Percentiles rank a stretch among this genome's conserved stretches.
Evolutionary conservation across 1,284 basidiomycete genomes (phyloP).

Genomic region (Prillingera fragicola): DNA sequence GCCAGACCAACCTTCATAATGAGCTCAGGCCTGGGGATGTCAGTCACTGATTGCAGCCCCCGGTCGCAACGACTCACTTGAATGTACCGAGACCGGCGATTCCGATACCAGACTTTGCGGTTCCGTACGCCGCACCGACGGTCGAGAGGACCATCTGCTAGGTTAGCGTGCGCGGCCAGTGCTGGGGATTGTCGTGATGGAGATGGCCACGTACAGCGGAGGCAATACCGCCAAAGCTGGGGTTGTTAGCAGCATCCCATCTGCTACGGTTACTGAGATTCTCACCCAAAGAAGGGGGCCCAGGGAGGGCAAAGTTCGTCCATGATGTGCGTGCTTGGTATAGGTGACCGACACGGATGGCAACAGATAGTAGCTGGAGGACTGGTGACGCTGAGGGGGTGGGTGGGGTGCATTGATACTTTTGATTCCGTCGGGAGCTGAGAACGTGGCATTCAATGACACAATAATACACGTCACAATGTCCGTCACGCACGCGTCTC

Average conservation of each 20-base stretch:
- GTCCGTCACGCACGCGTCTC: not conserved
- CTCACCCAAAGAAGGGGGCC: slow-evolving; percentile 49
- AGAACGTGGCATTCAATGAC: not conserved
- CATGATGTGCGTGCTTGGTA: slow-evolving; percentile 21
- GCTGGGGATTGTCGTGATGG: not conserved
- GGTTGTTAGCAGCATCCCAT: slow-evolving; percentile 1
- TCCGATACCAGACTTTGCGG: slow-evolving; percentile 94
- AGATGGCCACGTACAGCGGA: slow-evolving; percentile 29
- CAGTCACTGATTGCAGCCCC: not conserved
- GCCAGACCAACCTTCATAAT: slow-evolving; percentile 80
- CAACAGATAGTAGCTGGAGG: not conserved
- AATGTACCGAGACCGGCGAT: slow-evolving; percentile 94
- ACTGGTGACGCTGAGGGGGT: not conserved
- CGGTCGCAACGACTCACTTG: slow-evolving; percentile 35
- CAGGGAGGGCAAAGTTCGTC: slow-evolving; percentile 47
- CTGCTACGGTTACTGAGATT: not conserved
- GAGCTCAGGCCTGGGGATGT: slow-evolving; percentile 66
- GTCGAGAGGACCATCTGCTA: slow-evolving; percentile 52
- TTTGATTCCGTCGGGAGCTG: no score
- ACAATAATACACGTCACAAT: not conserved
- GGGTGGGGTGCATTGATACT: no score
- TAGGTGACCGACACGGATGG: not conserved
- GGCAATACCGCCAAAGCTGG: slow-evolving; percentile 43
- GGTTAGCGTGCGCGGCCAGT: not conserved
- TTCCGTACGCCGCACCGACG: slow-evolving; percentile 93